These are phyloP conservation scores for Botryosphaeria agaves DNA, from an alignment of 2,329 filamentous ascomycete genomes.

Conservation along the genomic window DNA sequence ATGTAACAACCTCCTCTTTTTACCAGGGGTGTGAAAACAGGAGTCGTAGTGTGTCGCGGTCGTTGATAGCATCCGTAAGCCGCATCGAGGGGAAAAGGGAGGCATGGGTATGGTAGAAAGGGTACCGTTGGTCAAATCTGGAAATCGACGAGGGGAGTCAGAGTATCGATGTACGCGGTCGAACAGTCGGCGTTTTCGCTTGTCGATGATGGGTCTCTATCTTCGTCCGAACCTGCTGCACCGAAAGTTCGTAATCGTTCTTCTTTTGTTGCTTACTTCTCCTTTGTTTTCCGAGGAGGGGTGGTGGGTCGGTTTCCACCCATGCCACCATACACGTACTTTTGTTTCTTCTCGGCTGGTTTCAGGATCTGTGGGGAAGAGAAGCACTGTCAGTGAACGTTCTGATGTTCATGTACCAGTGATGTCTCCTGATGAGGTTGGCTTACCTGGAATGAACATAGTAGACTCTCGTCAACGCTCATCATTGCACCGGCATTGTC, in stretches of 20 bases:
- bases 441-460: slow-evolving; percentile 94
- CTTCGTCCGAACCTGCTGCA: slow-evolving; percentile 90
- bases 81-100: no score
- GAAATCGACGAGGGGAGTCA: no score
- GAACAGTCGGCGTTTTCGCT: no score
- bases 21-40: no score
- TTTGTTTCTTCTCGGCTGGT: slow-evolving; percentile 99
- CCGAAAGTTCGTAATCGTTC: slow-evolving; percentile 45
- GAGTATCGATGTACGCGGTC: no score
- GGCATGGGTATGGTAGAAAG: no score
- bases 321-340: slow-evolving; percentile 75
- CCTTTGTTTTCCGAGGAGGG: slow-evolving; percentile 54
- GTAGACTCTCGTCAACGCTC: slow-evolving; percentile 95
- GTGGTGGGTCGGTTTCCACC: slow-evolving; percentile 52
- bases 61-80: no score
- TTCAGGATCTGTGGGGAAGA: slow-evolving; percentile 62
- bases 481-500: slow-evolving; percentile 99
- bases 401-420: slow-evolving; percentile 6
- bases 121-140: no score
- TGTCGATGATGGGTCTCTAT: slow-evolving; percentile 50
- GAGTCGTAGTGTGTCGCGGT: no score
- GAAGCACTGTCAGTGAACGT: no score
- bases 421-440: slow-evolving; percentile 4
- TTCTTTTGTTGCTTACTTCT: slow-evolving; percentile 43
- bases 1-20: no score